Base-by-base conservation (phyloP, 768 basidiomycete genomes). In the Daedalea quercina region DNA sequence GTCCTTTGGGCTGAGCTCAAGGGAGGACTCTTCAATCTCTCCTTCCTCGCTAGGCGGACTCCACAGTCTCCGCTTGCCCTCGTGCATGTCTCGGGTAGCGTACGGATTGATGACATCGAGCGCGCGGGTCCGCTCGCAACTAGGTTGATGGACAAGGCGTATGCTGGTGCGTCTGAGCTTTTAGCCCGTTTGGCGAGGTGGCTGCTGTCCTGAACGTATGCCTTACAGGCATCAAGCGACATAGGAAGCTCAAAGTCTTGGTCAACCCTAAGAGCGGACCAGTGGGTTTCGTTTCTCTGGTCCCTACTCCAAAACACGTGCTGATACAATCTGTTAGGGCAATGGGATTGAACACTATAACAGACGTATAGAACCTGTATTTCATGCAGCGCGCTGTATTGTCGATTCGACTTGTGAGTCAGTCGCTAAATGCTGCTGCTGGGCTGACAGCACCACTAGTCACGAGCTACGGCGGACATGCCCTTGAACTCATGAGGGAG, bases 211-310 rank as follows among this genome's bases (percentile, higher is more conserved):
- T 37, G 13, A 55, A 50, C 17, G 52, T 53, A 44, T 49, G 55
- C 43, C 26, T 33, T 25, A 44, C 63, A 75, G 87, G 79, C 40
- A 66, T 79, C n/a, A 76, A 77, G 58, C 80, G 75, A 20, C 65
- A 72, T 47, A 75, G 84, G 44, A 69, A 72, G 19, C 63, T 94
- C 26, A 80, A 82, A 56, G 76, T 93, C 8, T 63, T 94, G 41
- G 74, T 94, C 35, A 94, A 94, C 65, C 92, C 92, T 9, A 69
- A 76, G 51, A 83, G 91, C 47, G 92, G 92, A n/a, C 76, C 73
- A 20, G 90, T 90, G 63, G 26, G 84, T 72, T 1, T 34, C 20
- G 20, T 23, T 37, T 19, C 6, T 17, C 45, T 11, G 42, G n/a
- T n/a, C 17, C 37, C 31, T 26, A 34, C 33, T n/a, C 6, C 49